These are phyloP conservation scores for Liriodendron chinense DNA, from an alignment of 164 flowering plant genomes.

Conservation along the genomic window DNA sequence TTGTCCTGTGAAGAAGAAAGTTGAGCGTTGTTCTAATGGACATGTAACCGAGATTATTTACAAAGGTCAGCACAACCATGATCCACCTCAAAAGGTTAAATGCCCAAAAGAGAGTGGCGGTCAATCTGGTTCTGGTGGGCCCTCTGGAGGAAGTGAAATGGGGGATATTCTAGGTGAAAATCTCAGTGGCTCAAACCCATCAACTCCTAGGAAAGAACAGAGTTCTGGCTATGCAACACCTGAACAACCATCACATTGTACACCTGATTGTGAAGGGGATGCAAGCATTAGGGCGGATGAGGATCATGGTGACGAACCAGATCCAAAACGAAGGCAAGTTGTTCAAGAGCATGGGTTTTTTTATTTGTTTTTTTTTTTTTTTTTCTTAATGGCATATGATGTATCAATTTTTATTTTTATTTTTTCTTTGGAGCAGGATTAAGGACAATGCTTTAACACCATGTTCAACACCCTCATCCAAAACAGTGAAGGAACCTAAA, in stretches of 20 bases:
- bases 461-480: conserved; percentile 27
- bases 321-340: conserved; percentile 54
- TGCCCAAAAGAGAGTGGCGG: conserved; percentile 26
- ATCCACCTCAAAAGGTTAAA: conserved; percentile 59
- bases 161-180: conserved; percentile 19
- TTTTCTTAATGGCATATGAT: neutral
- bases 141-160: conserved; percentile 21
- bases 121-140: conserved; percentile 27
- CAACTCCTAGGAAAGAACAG: conserved; percentile 36
- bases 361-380: neutral
- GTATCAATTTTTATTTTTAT: neutral
- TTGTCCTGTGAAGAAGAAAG: conserved; percentile 72
- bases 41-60: conserved; percentile 54
- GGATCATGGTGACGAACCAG: conserved; percentile 48
- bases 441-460: conserved; percentile 20
- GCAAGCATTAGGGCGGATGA: conserved; percentile 23
- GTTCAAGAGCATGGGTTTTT: neutral
- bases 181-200: conserved; percentile 33
- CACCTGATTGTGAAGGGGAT: conserved; percentile 9
- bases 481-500: conserved; percentile 62
- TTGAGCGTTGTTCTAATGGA: conserved; percentile 58
- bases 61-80: conserved; percentile 77
- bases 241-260: conserved; percentile 33
- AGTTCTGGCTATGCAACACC: conserved; percentile 14
- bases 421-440: conserved; percentile 20